Evolutionary conservation across 768 basidiomycete genomes (phyloP), one percentile per base, ranked within the genome.

Genomic region (Boletus vermiculosoides): DNA sequence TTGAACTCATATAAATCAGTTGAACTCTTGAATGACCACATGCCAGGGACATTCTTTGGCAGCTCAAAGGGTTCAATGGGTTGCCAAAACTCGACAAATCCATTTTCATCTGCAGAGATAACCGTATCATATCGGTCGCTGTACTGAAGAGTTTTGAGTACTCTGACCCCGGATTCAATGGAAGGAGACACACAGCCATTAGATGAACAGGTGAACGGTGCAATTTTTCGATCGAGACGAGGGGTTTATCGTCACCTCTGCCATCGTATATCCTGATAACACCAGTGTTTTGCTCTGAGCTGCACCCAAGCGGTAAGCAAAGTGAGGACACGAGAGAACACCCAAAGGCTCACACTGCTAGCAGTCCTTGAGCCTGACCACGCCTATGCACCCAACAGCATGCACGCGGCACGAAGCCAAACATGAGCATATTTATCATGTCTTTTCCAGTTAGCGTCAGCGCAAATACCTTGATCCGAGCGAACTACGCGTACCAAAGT

Each of bases 1-100:
- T 97, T 98, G 77, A 98, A 99, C 63, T 98, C 94, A 73, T 97
- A 98, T 41, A 98, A 71, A 67, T 98, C 94, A 0, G 97, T 98
- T 41, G 87, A 83, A 50, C 85, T 90, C 71, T 98, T 98, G 76
- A 81, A 95, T 33, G 85, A 78, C 96, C 96, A 99, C 59, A 97
- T 70, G 1, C 88, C 87, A 2, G 83, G 78, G 1, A 92, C 77
- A 54, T 87, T 84, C 61, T 84, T 85, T 1, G 97, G 96, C 40
- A 85, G 73, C 50, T 85, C 88, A 69, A 94, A 98, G 2, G 94
- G 92, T 67, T 98, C 95, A 10, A 71, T 73, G 0, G 96, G 95
- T 66, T 86, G 84, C 97, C 97, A 99, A 71, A 95, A 97, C 72
- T 99, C 97, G 31, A 99, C 75, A 66, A 98, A 97, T 0, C 97